Evolutionary conservation across 441 rosid genomes (phyloP), one percentile per base, ranked within the genome.

Genomic region (Pelargonium australe): DNA sequence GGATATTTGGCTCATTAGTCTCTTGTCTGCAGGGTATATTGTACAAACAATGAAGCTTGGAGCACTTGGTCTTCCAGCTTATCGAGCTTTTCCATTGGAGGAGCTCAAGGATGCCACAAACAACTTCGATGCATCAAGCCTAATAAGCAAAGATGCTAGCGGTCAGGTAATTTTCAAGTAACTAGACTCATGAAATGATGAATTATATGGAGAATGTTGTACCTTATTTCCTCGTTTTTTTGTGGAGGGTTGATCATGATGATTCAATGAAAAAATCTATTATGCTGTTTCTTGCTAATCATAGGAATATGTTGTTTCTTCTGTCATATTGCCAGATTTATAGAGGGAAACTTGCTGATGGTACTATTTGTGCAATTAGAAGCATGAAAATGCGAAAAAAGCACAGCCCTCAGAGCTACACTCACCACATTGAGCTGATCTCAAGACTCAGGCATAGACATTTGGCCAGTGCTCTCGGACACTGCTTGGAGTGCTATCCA

Each of bases 1-100:
- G 31, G 31, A 25, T 25, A 25, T 2, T 25, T 20, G 34, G 16
- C 41, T 23, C 8, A 63, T 55, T 3, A 9, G 17, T 7, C 44
- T 41, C 40, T 25, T 14, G 19, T 41, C 69, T 71, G 72, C 84
- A 87, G 92, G 85, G 69, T 49, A 78, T 53, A 87, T 85, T 74
- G 85, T 88, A 34, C 79, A 84, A 70, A 87, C 86, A 71, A 87
- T 85, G 89, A 87, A 84, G 78, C 75, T 85, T 77, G 92, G 92
- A 68, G 83, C 89, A 61, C 64, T 61, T 63, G 75, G 58, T 60
- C 85, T 81, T 55, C 85, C 88, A 13, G 63, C 78, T 45, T 85
- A 85, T 78, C 81, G 87, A 68, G 69, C 85, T 19, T 87, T 84
- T 66, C 67, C 86, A 61, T 16, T 85, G 73, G 92, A 87, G 72